phyloP scores from a whole-genome alignment of 1,284 basidiomycete genomes.

The Tausonia pullulans region DNA sequence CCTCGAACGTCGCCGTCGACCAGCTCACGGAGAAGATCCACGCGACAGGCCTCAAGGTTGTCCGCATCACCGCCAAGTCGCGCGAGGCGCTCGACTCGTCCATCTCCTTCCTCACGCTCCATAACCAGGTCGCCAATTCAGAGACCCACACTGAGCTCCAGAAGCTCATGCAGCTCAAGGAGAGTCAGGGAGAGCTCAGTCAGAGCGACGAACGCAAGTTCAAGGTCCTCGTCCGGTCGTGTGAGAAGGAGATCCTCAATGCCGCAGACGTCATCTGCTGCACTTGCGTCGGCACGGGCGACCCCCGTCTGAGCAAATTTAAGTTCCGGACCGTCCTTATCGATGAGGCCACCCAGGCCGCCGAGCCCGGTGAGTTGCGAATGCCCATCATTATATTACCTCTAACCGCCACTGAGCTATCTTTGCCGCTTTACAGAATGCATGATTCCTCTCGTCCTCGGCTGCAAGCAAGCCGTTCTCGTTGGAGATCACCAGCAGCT shows the following conservation, averaged over 20 bases:
- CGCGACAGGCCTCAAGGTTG: slow-evolving; percentile 89
- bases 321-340: slow-evolving; percentile 98
- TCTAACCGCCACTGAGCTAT: slow-evolving; percentile 15
- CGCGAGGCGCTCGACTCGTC: slow-evolving; percentile 93
- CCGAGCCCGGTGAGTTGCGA: slow-evolving; percentile 69
- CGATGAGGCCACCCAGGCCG: slow-evolving; percentile 97
- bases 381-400: background rate
- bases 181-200: slow-evolving; percentile 91
- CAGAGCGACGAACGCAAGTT: slow-evolving; percentile 96
- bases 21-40: slow-evolving; percentile 99
- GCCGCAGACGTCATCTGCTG: slow-evolving; percentile 97
- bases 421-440: slow-evolving; percentile 52
- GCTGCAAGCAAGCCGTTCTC: slow-evolving; percentile 96
- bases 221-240: slow-evolving; percentile 85
- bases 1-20: slow-evolving; percentile 98
- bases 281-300: slow-evolving; percentile 95
- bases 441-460: slow-evolving; percentile 97
- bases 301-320: slow-evolving; percentile 86
- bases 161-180: slow-evolving; percentile 95
- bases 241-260: slow-evolving; percentile 91
- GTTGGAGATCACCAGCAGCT: slow-evolving; percentile 98
- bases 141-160: slow-evolving; percentile 89
- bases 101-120: slow-evolving; percentile 84
- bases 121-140: slow-evolving; percentile 94
- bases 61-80: slow-evolving; percentile 93